A percentile compares a stretch with the other conserved stretches of the same genome.
phyloP scores from a whole-genome alignment of 1,284 basidiomycete genomes.

The Trametes polyzona region DNA sequence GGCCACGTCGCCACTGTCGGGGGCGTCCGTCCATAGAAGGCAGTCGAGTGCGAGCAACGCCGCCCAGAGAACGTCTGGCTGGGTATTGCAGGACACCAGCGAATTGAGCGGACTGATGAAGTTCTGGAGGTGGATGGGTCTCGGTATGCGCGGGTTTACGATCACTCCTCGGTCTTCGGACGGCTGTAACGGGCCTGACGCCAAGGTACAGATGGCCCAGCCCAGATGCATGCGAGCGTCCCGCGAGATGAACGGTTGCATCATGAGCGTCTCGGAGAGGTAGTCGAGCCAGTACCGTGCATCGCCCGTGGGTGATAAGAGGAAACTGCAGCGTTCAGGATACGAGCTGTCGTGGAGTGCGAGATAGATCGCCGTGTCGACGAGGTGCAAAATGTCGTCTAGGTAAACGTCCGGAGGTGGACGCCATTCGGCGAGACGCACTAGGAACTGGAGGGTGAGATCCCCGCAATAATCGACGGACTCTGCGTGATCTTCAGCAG shows the following conservation, averaged over 20 bases:
- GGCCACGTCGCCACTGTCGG: no score
- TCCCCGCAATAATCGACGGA: no score
- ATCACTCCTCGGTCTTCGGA: no score
- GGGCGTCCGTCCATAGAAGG: neutral
- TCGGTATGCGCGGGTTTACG: neutral
- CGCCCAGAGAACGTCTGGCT: neutral
- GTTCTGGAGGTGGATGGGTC: neutral
- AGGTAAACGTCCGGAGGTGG: no score
- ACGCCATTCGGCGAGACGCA: no score
- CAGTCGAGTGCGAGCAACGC: neutral
- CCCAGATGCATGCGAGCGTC: neutral
- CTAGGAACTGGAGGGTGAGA: no score
- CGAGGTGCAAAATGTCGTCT: neutral
- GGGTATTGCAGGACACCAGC: neutral
- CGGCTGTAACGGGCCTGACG: neutral
- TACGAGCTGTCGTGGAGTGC: slow-evolving; percentile 2
- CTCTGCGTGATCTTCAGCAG: no score
- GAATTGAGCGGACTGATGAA: neutral
- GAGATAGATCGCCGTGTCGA: slow-evolving; percentile 7
- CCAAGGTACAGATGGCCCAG: neutral
- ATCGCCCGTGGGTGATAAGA: neutral
- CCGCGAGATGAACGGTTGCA: neutral
- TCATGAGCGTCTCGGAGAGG: neutral
- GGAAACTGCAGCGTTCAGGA: neutral
- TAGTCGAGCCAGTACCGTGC: neutral